Evolutionary conservation across 495 filamentous ascomycete species (phyloP).

Genomic region (Hyaloscypha bicolor): DNA sequence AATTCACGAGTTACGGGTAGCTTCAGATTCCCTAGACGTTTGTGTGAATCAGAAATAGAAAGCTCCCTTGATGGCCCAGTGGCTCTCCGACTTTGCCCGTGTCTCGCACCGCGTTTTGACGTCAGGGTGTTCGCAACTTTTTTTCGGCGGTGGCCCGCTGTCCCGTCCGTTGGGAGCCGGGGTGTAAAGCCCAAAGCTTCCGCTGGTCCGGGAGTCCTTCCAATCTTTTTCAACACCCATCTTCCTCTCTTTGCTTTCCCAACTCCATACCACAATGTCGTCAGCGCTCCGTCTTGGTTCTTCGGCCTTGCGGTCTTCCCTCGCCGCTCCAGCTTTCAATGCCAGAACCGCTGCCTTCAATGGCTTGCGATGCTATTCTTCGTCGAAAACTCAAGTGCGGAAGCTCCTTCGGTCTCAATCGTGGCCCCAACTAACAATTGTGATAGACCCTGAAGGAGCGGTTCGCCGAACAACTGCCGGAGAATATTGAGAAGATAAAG

Average conservation of each 20-base stretch:
- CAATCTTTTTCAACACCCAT: slow-evolving; percentile 5
- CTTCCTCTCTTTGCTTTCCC: slow-evolving; percentile 32
- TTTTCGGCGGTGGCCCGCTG: neutral
- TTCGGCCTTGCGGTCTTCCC: slow-evolving; percentile 72
- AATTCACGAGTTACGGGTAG: too few species aligned
- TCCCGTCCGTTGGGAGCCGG: neutral
- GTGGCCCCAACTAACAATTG: slow-evolving; percentile 26
- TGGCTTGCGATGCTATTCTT: slow-evolving; percentile 80
- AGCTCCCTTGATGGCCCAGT: neutral
- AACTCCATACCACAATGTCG: slow-evolving; percentile 62
- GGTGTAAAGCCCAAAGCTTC: neutral
- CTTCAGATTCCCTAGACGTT: too few species aligned
- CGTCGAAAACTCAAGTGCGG: slow-evolving; percentile 83
- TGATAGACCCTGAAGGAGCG: slow-evolving; percentile 93
- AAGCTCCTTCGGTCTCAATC: slow-evolving; percentile 15
- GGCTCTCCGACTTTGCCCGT: neutral
- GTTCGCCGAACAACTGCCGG: slow-evolving; percentile 92
- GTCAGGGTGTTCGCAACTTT: neutral
- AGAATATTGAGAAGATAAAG: slow-evolving; percentile 99
- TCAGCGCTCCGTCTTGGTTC: slow-evolving; percentile 75
- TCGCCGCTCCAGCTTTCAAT: slow-evolving; percentile 57
- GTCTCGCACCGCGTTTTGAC: neutral
- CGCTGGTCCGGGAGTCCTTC: slow-evolving; percentile 5
- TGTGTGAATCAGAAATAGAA: too few species aligned
- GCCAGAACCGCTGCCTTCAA: slow-evolving; percentile 72